These are phyloP conservation scores for Kwoniella dendrophila DNA, from an alignment of 768 basidiomycete species.

Conservation along the genomic window DNA sequence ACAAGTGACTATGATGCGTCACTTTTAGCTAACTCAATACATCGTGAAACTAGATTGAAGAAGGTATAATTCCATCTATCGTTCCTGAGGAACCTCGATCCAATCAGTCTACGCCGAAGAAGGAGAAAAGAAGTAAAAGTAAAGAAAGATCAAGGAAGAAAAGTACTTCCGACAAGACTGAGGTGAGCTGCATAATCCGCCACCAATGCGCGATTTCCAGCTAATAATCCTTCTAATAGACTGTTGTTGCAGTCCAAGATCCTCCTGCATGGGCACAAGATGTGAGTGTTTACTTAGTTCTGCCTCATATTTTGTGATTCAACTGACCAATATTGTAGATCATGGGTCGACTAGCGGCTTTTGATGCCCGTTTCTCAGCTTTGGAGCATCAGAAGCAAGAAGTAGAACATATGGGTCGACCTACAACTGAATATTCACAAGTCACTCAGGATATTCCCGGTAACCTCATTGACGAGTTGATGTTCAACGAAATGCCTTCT, in stretches of 20 bases:
- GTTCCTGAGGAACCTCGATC: constrained; percentile 1
- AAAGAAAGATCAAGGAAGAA: constrained; percentile 8
- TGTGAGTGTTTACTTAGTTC: constrained; percentile 11
- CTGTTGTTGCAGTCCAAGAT: constrained; percentile 4
- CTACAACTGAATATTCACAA: constrained; percentile 5
- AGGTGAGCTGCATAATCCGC: constrained; percentile 5
- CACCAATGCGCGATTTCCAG: background rate
- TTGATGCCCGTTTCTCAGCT: constrained; percentile 38
- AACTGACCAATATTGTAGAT: constrained; percentile 23
- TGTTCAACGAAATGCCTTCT: constrained; percentile 33
- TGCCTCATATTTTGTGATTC: background rate
- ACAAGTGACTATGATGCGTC: too few relatives aligned
- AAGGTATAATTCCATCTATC: constrained; percentile 1
- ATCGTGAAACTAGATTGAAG: constrained; percentile 4
- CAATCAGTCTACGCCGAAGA: constrained; percentile 6
- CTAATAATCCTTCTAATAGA: background rate
- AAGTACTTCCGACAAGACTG: constrained; percentile 9
- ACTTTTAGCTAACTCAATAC: background rate
- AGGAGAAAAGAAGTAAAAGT: constrained; percentile 26
- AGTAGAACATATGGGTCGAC: background rate
- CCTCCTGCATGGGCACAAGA: constrained; percentile 38
- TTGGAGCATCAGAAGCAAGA: constrained; percentile 30
- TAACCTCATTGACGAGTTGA: constrained; percentile 40
- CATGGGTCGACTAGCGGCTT: constrained; percentile 32
- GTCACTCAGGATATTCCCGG: constrained; percentile 28